Conservation (phyloP, 257 asterid species). For the Euphrasia confusa region DNA sequence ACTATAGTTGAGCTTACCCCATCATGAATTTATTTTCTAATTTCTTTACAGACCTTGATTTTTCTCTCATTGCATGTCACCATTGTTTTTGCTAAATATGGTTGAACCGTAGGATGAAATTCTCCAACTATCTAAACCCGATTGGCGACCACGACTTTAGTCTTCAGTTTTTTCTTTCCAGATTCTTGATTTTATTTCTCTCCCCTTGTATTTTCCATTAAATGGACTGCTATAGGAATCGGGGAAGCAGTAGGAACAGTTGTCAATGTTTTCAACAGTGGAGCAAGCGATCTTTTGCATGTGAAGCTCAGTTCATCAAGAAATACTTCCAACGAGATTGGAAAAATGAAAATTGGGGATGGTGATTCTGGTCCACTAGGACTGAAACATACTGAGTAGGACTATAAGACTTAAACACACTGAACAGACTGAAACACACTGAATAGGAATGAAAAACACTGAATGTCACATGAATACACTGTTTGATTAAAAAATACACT, state of each 20-base stretch:
- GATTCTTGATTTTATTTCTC: background rate
- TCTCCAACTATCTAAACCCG: background rate
- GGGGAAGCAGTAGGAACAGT: slow-evolving; percentile 75
- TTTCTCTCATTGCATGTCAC: too few species aligned
- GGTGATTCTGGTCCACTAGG: slow-evolving; percentile 61
- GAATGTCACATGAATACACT: too few species aligned
- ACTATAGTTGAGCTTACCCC: background rate
- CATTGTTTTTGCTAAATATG: background rate
- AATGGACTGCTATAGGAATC: slow-evolving; percentile 48
- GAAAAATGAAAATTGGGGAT: slow-evolving; percentile 31
- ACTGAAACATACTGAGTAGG: too few species aligned
- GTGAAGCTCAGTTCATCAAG: slow-evolving; percentile 52
- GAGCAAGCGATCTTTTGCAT: slow-evolving; percentile 87
- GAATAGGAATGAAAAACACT: too few species aligned
- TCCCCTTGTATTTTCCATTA: background rate
- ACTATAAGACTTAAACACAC: too few species aligned
- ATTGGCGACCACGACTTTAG: background rate
- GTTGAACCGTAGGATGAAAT: background rate
- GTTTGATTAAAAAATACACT: too few species aligned
- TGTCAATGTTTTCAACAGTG: slow-evolving; percentile 66
- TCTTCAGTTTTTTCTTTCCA: slow-evolving; percentile 12
- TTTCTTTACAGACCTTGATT: background rate
- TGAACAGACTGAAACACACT: too few species aligned
- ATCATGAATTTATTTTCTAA: background rate
- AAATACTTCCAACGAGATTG: slow-evolving; percentile 31